Percentiles rank a stretch among this genome's conserved stretches.
Evolutionary conservation across 176 grass and related monocot genomes (phyloP).

Genomic region (Rhynchospora pubera): DNA sequence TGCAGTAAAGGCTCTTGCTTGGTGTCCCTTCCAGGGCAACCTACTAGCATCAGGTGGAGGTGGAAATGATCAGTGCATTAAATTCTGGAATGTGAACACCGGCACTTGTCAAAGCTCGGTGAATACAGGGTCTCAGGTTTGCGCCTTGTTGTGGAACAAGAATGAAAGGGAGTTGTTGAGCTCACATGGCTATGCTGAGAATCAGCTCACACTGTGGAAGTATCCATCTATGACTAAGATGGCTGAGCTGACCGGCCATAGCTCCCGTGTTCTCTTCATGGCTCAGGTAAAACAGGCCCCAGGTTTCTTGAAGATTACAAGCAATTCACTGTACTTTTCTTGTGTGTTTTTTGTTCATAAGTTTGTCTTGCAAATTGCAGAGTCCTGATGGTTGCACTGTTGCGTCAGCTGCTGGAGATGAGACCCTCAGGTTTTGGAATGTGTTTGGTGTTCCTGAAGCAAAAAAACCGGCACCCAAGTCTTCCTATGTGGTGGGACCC

Average conservation of each 20-base stretch:
- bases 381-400: conserved; percentile 46
- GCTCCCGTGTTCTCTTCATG: conserved; percentile 50
- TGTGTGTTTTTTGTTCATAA: background rate
- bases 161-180: conserved; percentile 46
- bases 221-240: conserved; percentile 52
- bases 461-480: conserved; percentile 22
- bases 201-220: conserved; percentile 43
- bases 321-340: background rate
- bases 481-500: conserved; percentile 16
- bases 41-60: conserved; percentile 58
- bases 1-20: conserved; percentile 63
- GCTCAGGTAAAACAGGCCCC: conserved; percentile 30
- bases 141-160: conserved; percentile 53
- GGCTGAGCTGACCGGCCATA: conserved; percentile 42
- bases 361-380: conserved; percentile 27
- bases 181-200: conserved; percentile 35
- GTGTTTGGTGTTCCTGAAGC: conserved; percentile 40
- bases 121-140: conserved; percentile 57
- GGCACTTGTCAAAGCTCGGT: conserved; percentile 39
- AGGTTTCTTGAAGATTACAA: background rate
- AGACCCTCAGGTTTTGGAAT: conserved; percentile 52
- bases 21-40: conserved; percentile 64
- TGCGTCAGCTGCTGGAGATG: conserved; percentile 43
- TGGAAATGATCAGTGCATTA: conserved; percentile 35
- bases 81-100: conserved; percentile 54